phyloP scores from a whole-genome alignment of 805 yeast species.

The Kazachstania kunashirensis region DNA sequence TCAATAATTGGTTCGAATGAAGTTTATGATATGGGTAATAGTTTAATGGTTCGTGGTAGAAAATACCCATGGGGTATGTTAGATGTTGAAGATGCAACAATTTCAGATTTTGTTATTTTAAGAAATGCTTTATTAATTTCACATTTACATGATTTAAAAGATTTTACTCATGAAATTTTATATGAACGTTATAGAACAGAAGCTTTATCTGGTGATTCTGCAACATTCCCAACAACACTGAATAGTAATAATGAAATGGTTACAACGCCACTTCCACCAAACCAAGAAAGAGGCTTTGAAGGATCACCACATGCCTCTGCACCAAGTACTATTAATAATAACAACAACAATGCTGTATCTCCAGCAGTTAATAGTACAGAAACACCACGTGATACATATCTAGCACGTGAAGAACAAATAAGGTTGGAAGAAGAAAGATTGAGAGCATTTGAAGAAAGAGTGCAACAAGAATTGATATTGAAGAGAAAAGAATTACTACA shows the following conservation, averaged over 20 bases:
- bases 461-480: constrained; percentile 72
- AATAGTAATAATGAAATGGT: background rate
- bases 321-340: too few species aligned
- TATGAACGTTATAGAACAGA: constrained; percentile 88
- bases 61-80: constrained; percentile 54
- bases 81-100: constrained; percentile 60
- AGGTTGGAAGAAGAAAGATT: constrained; percentile 82
- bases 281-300: background rate
- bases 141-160: constrained; percentile 82
- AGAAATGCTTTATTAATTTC: constrained; percentile 73
- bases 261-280: background rate
- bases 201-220: constrained; percentile 54
- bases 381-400: constrained; percentile 32
- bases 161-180: constrained; percentile 73
- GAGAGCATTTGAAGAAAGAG: constrained; percentile 76
- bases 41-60: constrained; percentile 36
- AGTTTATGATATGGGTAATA: constrained; percentile 37
- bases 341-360: background rate
- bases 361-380: constrained; percentile 2
- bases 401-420: constrained; percentile 80
- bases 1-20: constrained; percentile 63
- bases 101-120: constrained; percentile 70
- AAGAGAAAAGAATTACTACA: constrained; percentile 76
- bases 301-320: background rate
- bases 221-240: constrained; percentile 1